Percentiles rank a stretch among this genome's conserved stretches.
Conservation (phyloP, 768 basidiomycete genomes). For the Psilocybe azurescens region DNA sequence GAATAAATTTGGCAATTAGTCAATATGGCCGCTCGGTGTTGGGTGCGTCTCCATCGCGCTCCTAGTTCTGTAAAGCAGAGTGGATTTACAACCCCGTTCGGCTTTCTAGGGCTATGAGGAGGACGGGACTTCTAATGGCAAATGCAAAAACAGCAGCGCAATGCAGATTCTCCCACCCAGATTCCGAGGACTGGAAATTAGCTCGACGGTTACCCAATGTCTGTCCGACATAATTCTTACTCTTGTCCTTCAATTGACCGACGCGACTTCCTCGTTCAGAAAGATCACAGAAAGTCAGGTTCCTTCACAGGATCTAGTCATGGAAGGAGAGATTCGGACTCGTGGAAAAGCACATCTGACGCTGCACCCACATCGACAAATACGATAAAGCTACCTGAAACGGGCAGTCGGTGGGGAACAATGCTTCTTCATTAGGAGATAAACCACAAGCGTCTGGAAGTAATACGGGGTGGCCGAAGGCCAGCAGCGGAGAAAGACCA, state of each 20-base stretch:
- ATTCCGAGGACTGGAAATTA: slow-evolving; percentile 24
- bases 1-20: too few relatives aligned
- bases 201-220: slow-evolving; percentile 10
- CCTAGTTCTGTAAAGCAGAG: too few relatives aligned
- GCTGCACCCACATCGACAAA: slow-evolving; percentile 2
- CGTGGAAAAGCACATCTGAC: slow-evolving; percentile 2
- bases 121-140: slow-evolving; percentile 23
- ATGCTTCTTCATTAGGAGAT: background rate
- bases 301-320: background rate
- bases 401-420: slow-evolving; percentile 4
- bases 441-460: background rate
- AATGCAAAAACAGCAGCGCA: slow-evolving; percentile 17
- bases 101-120: slow-evolving; percentile 25
- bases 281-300: background rate
- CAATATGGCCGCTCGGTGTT: background rate
- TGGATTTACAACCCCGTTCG: background rate
- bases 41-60: background rate
- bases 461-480: background rate
- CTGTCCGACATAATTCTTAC: background rate
- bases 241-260: background rate
- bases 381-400: slow-evolving; percentile 1
- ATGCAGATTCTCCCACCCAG: slow-evolving; percentile 33
- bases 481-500: background rate
- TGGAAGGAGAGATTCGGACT: background rate
- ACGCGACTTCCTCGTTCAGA: background rate